Evolutionary conservation across 2,329 filamentous ascomycete genomes (phyloP), one percentile per base, ranked within the genome.

Genomic region (Pseudogymnoascus sp.): DNA sequence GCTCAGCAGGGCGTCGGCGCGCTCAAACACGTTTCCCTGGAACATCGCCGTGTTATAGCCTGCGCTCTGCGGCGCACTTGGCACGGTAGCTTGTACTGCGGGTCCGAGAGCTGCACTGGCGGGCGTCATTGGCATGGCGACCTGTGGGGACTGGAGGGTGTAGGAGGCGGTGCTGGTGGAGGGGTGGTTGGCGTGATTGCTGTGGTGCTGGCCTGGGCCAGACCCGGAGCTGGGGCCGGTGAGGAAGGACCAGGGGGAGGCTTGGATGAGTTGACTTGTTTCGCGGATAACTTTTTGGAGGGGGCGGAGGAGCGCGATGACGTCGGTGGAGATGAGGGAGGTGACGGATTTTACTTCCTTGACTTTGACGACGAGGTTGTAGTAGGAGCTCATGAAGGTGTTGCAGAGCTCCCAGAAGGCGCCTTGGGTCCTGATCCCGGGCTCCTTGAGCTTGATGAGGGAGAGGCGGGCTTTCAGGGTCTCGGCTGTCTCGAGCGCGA

Each of bases 71-170:
- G 85, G 84, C 0, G 85, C 90, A 2, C 82, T 89, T 3, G 90
- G 89, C 9, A 96, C 87, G 0, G 91, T 97, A 1, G 92, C 91
- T 74, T 96, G 91, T 60, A 91, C 90, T 18, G 92, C 92, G 5
- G 92, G 91, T 0, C 92, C 93, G 4, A 97, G 79, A 1, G 92
- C 92, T 14, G 91, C 92, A 68, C 90, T 94, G 64, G 96, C 82
- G 6, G 93, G 92, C 1, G 92, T 97, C 69, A 94, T 91, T 7
- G 92, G 91, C 37, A 91, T 75, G 9, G 82, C 78, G 8, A 81
- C 81, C 11, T 77, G 80, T 58, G 71, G 75, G 20, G 66, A 73
- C 39, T 71, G 68, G 14, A 64, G 58, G 15, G 38, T 66, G 39
- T 68, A 70, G 12, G 61, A 61, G 6, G 57, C 8, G 7, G 35